Evolutionary conservation across 768 basidiomycete species (phyloP).

Genomic region (Hemileccinum rubropunctum): DNA sequence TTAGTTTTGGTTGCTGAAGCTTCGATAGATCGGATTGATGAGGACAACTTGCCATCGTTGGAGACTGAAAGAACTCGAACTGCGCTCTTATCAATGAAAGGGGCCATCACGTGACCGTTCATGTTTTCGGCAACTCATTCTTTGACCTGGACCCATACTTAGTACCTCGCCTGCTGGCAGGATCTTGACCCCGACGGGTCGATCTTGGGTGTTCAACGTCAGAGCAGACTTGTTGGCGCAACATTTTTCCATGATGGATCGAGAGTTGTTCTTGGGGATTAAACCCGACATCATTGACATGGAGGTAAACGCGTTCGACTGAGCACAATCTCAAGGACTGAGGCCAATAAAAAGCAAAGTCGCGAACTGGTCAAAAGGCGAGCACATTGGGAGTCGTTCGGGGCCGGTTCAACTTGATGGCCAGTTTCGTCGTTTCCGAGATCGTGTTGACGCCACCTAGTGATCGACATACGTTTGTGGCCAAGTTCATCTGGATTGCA

Average conservation of each 20-base stretch:
- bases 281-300: conserved; percentile 78
- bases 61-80: not conserved
- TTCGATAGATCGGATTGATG: conserved; percentile 51
- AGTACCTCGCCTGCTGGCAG: conserved; percentile 37
- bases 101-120: conserved; percentile 6
- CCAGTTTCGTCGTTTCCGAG: conserved; percentile 78
- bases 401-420: conserved; percentile 81
- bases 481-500: conserved; percentile 80
- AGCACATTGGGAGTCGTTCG: conserved; percentile 74
- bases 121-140: not conserved
- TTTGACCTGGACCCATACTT: conserved; percentile 14
- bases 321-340: conserved; percentile 80
- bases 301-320: conserved; percentile 74
- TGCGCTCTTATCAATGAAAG: not conserved
- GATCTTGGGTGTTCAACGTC: conserved; percentile 66
- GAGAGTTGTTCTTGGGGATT: conserved; percentile 79
- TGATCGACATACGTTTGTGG: conserved; percentile 64
- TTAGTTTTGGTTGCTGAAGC: conserved; percentile 56
- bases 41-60: conserved; percentile 39
- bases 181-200: conserved; percentile 33
- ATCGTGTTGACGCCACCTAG: conserved; percentile 68
- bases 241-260: conserved; percentile 85
- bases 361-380: conserved; percentile 55
- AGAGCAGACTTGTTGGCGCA: conserved; percentile 63
- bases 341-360: conserved; percentile 63